phyloP scores from a whole-genome alignment of 1,284 basidiomycete genomes.

The Violaceomyces palustris region DNA sequence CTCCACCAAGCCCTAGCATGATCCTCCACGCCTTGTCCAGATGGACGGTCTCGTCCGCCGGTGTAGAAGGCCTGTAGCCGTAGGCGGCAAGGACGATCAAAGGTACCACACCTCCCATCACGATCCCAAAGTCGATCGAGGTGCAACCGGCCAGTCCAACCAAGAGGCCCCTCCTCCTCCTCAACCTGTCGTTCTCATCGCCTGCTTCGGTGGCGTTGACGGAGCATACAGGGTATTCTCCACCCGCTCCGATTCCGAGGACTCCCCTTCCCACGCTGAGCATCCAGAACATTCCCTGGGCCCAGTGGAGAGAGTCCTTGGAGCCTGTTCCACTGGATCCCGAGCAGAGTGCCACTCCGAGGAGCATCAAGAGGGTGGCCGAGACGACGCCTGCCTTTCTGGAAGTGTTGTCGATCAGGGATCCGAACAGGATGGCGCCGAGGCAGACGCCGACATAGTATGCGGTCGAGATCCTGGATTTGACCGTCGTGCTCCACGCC shows the following conservation, averaged over 20 bases:
- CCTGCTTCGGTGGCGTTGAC: conserved; percentile 8
- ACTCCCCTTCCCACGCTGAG: conserved; percentile 3
- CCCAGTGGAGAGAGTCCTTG: too few relatives aligned
- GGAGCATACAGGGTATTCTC: conserved; percentile 9
- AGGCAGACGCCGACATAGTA: conserved; percentile 11
- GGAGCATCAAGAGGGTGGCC: conserved; percentile 34
- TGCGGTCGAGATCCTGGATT: conserved; percentile 33
- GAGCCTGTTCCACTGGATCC: conserved; percentile 27
- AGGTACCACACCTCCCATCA: conserved; percentile 2
- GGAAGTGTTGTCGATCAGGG: conserved; percentile 36
- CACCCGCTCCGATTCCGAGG: conserved; percentile 6
- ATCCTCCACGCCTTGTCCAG: conserved; percentile 28
- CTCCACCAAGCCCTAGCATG: conserved; percentile 31
- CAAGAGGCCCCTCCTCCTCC: conserved; percentile 3
- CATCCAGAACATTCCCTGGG: conserved; percentile 10
- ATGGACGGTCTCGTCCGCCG: not conserved
- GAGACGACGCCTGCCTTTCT: conserved; percentile 41
- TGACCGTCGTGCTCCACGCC: conserved; percentile 18
- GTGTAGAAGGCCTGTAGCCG: conserved; percentile 9
- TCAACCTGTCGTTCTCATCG: conserved; percentile 1
- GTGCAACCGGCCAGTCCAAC: conserved; percentile 5
- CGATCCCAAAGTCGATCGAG: conserved; percentile 16
- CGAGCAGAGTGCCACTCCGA: conserved; percentile 31
- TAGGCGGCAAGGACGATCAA: conserved; percentile 33
- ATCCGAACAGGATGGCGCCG: conserved; percentile 10